These are phyloP conservation scores for Fusarium pininemorale DNA, from an alignment of 2,329 filamentous ascomycete genomes.

Conservation along the genomic window DNA sequence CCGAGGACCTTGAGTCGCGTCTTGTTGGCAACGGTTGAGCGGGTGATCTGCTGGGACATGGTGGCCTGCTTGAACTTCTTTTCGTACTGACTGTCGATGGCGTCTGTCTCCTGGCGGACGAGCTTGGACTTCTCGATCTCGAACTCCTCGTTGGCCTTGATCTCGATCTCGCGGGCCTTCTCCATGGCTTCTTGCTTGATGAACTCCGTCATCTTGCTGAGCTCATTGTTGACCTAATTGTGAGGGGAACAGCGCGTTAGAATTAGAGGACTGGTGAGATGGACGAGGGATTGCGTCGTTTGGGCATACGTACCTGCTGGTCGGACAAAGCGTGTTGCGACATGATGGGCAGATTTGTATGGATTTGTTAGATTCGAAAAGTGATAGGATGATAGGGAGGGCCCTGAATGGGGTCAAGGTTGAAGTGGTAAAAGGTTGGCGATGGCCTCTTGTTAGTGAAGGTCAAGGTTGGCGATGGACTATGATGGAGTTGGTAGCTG, in stretches of 20 bases:
- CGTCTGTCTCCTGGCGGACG: conserved; percentile 90
- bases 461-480: conserved; percentile 22
- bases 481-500: conserved; percentile 42
- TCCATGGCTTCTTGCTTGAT: conserved; percentile 98
- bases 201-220: conserved; percentile 99
- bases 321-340: conserved; percentile 97
- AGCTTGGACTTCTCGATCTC: conserved; percentile 99
- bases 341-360: conserved; percentile 67
- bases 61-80: conserved; percentile 99
- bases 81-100: conserved; percentile 93
- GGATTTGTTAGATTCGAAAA: conserved; percentile 16
- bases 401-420: conserved; percentile 2
- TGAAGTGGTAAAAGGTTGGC: conserved; percentile 21
- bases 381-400: not conserved
- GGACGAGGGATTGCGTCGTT: conserved; percentile 28
- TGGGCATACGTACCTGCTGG: conserved; percentile 77
- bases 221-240: conserved; percentile 88
- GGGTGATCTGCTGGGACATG: conserved; percentile 99
- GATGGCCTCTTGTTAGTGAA: conserved; percentile 37
- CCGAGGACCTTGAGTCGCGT: conserved; percentile 88
- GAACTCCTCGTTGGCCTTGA: conserved; percentile 99
- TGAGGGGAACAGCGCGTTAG: conserved; percentile 19
- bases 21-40: conserved; percentile 96
- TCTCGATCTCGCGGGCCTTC: conserved; percentile 95
- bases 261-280: conserved; percentile 11